These are phyloP conservation scores for Colletotrichum chlorophyti DNA, from an alignment of 2,329 filamentous ascomycete genomes.

Conservation along the genomic window DNA sequence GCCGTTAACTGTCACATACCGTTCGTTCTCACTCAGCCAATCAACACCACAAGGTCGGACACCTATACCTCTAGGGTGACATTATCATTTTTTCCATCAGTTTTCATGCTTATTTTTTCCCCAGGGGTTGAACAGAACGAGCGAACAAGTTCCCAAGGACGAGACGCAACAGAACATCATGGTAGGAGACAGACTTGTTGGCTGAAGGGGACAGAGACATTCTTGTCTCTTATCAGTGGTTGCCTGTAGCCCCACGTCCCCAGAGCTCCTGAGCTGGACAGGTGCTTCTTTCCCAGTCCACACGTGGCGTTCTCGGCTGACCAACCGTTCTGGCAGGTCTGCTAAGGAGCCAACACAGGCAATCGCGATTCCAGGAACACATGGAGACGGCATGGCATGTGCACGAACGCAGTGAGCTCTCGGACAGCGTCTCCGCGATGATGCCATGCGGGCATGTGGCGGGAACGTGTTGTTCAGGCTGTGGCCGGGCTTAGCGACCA, in stretches of 20 bases:
- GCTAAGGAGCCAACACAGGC: constrained; percentile 31
- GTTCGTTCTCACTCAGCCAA: too few relatives aligned
- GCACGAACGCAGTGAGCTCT: not conserved
- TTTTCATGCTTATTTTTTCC: too few relatives aligned
- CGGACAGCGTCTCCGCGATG: constrained; percentile 33
- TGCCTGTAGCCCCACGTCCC: not conserved
- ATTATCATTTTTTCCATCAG: too few relatives aligned
- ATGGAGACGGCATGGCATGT: not conserved
- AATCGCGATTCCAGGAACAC: constrained; percentile 27
- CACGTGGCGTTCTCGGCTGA: constrained; percentile 38
- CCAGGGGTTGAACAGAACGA: too few relatives aligned
- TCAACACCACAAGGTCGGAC: too few relatives aligned
- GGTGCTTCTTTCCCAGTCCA: constrained; percentile 36
- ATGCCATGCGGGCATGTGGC: constrained; percentile 45
- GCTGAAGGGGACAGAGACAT: not conserved
- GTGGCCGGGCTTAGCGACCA: constrained; percentile 31
- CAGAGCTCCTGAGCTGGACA: not conserved
- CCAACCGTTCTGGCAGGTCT: constrained; percentile 37
- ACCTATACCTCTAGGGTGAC: too few relatives aligned
- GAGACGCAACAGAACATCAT: not conserved
- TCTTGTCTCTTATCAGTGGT: not conserved
- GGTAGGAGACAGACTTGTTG: not conserved
- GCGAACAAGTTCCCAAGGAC: not conserved
- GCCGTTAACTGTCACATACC: too few relatives aligned
- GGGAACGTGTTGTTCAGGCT: constrained; percentile 39